Base-by-base conservation (phyloP, 2,329 filamentous ascomycete species). In the Aspergillus aculeatus region DNA sequence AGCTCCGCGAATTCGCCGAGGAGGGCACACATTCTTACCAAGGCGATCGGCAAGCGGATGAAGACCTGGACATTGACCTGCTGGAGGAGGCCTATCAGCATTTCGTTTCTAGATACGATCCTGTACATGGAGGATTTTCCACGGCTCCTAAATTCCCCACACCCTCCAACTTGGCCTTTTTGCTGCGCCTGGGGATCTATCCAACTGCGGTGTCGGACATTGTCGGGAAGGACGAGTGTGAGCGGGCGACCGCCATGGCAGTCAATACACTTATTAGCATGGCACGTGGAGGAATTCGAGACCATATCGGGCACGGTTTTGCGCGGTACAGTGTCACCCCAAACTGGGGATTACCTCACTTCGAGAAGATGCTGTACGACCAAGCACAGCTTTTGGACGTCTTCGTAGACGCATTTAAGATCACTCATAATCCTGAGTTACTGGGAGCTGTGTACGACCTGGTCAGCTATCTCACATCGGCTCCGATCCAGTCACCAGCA, bases 311-410 rank as follows among this genome's bases (percentile, higher is more conserved):
- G 48, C 85, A 90, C 70, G 90, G 91, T 6, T 92, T 92, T 68
- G 86, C 89, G 41, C 86, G 94, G 54, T 97, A 96, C 73, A 96
- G 92, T 14, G 89, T 96, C 7, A 98, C 94, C 0, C 81, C 87
- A 14, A 91, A 98, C 76, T 99, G 95, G 95, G 91, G 89, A 63
- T 80, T 98, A 50, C 95, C 95, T 11, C 93, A 96, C 73, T 99
- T 98, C 68, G 95, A 99, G 79, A 98, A 98, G 80, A 92, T 98
- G 84, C 84, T 97, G 10, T 92, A 92, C 57, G 95, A 98, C 71
- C 96, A 99, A 69, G 89, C 91, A 0, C 89, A 97, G 66, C 82
- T 98, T 1, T 79, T 99, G 2, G 84, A 88, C 24, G 82, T 95
- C 6, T 98, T 95, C 68, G 82, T 96, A 6, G 92, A 97, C 69